Percentiles rank a stretch among this genome's conserved stretches.
These are phyloP conservation scores for Candida vartiovaarae DNA, from an alignment of 805 yeast genomes.

Conservation along the genomic window DNA sequence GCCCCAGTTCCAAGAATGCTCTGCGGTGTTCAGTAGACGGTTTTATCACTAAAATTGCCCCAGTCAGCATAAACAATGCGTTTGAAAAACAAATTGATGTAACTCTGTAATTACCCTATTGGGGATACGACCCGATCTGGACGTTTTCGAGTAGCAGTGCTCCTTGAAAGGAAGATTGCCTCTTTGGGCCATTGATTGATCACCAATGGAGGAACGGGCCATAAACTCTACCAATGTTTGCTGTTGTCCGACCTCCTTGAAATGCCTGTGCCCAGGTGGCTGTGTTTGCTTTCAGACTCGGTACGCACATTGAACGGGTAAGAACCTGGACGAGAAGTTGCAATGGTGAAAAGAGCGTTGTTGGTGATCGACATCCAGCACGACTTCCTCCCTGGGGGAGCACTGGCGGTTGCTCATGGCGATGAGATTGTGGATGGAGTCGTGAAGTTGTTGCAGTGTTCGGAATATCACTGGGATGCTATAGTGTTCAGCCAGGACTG, in stretches of 20 bases:
- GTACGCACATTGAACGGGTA: too few species aligned
- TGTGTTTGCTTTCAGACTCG: too few species aligned
- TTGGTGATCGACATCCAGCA: slow-evolving; percentile 77
- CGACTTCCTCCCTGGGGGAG: slow-evolving; percentile 82
- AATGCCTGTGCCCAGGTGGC: too few species aligned
- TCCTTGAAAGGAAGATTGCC: too few species aligned
- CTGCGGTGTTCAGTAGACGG: too few species aligned
- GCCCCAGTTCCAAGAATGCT: too few species aligned
- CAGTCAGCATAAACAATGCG: background rate
- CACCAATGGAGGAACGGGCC: too few species aligned
- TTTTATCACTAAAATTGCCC: too few species aligned
- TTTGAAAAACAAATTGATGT: slow-evolving; percentile 17
- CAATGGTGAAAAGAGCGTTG: slow-evolving; percentile 40
- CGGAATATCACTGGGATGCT: slow-evolving; percentile 46
- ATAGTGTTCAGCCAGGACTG: slow-evolving; percentile 78
- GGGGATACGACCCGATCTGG: slow-evolving; percentile 2
- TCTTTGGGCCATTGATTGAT: too few species aligned
- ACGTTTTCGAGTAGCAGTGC: background rate
- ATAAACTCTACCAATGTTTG: too few species aligned
- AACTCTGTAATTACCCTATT: slow-evolving; percentile 14
- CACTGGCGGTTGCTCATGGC: slow-evolving; percentile 68
- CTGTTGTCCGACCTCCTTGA: too few species aligned
- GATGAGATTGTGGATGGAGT: slow-evolving; percentile 48
- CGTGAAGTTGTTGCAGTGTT: slow-evolving; percentile 34
- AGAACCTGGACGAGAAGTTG: too few species aligned